A percentile compares a stretch with the other conserved stretches of the same genome.
These are phyloP conservation scores for Aspergillus affinis DNA, from an alignment of 495 filamentous ascomycete genomes.

Conservation along the genomic window DNA sequence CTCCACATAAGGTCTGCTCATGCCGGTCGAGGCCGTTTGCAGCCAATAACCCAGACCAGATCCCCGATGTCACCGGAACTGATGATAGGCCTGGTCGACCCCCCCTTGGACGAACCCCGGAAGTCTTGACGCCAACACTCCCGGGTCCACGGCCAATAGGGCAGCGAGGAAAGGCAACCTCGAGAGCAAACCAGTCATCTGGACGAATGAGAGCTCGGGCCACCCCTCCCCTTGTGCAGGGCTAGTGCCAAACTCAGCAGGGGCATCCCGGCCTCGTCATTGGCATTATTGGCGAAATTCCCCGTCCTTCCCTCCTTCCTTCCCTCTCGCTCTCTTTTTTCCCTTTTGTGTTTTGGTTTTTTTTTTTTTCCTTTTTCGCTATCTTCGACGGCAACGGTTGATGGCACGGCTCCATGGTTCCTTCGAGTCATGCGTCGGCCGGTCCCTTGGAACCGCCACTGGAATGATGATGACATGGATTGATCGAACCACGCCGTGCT, in stretches of 20 bases:
- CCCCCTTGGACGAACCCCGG: background rate
- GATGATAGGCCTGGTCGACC: background rate
- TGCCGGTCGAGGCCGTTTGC: too few species aligned
- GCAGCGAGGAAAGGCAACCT: too few species aligned
- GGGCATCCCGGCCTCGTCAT: slow-evolving; percentile 1
- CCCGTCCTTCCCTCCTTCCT: slow-evolving; percentile 3
- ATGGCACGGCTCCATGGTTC: slow-evolving; percentile 20
- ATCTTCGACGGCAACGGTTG: slow-evolving; percentile 7
- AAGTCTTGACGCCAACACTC: slow-evolving; percentile 23
- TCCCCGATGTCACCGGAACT: slow-evolving; percentile 1
- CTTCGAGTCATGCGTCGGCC: slow-evolving; percentile 23
- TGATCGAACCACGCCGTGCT: background rate
- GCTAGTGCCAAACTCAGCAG: slow-evolving; percentile 9
- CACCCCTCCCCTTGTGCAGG: background rate
- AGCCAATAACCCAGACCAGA: slow-evolving; percentile 10
- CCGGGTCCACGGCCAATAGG: slow-evolving; percentile 19
- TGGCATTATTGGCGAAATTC: slow-evolving; percentile 11
- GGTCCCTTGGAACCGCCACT: background rate
- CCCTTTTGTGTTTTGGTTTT: too few species aligned
- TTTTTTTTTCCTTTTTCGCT: background rate
- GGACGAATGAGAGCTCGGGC: background rate
- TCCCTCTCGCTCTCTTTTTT: background rate
- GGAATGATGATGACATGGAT: slow-evolving; percentile 6
- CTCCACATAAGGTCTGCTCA: slow-evolving; percentile 5
- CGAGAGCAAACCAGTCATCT: background rate